Base-by-base conservation (phyloP, 331 rosid species). In the Arachis monticola region DNA sequence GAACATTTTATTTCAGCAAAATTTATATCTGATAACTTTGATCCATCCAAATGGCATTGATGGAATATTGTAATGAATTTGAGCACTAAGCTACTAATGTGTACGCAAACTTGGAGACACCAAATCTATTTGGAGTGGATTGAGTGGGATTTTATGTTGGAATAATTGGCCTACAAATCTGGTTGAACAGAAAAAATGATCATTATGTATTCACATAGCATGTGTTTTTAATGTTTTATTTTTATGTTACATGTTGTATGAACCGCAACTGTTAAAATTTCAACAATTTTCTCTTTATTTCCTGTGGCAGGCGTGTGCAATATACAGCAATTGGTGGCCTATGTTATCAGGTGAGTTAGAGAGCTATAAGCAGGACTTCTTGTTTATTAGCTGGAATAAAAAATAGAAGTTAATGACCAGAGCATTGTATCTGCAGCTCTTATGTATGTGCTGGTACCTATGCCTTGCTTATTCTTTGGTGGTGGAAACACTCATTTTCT, bases 391-490 rank as follows among this genome's bases (percentile, higher is more conserved):
- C 22, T 52, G 10, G 57, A 44, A 44, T 35, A 17, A 70, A 64
- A 72, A 48, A 48, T 48, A 48, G 4, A 14, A 52, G 40, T 13
- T 53, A 48, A 68, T 64, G 62, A 47, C 75, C 38, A 53, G 9
- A 51, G 71, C 58, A 59, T 82, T 83, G 59, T 61, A 58, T 64
- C 82, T 81, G 87, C 94, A 92, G 99, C 99, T 80, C 93, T 95
- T 82, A 92, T 95, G 97, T 92, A 95, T 63, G 96, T 92, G 68
- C 65, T 95, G 77, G 97, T 95, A 13, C 99, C 99, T 14, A 95
- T 95, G 97, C 99, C 99, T 72, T 95, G 99, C 83, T 78, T 95
- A 81, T 92, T 95, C 87, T 95, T 92, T 73, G 99, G 99, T 71
- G 93, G 97, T 2, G 99, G 99, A 45, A 85, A 97, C 68, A 88